Percentiles rank a stretch among this genome's conserved stretches.
phyloP scores from a whole-genome alignment of 345 rosid genomes.

The Hibiscus mutabilis region DNA sequence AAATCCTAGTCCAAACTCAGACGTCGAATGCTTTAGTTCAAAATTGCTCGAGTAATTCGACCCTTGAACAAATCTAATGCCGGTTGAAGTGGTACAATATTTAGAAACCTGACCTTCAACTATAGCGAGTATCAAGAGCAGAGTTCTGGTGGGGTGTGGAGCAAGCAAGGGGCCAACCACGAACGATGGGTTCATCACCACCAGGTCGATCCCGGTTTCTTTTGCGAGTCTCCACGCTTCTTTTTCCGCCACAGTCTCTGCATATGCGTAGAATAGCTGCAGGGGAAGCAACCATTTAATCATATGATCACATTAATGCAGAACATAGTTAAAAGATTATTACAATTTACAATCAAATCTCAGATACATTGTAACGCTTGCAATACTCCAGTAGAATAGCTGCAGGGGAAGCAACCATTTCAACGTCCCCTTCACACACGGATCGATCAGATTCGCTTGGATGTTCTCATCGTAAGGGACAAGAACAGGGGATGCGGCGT shows the following conservation, averaged over 20 bases:
- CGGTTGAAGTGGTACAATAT: neutral
- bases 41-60: no score
- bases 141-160: conserved; percentile 75
- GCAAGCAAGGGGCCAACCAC: conserved; percentile 83
- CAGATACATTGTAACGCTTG: conserved; percentile 47
- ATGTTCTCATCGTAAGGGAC: conserved; percentile 55
- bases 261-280: conserved; percentile 86
- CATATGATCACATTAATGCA: neutral
- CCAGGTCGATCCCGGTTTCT: conserved; percentile 60
- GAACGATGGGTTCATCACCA: conserved; percentile 77
- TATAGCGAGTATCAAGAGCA: conserved; percentile 41
- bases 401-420: no score
- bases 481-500: conserved; percentile 69
- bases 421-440: conserved; percentile 64
- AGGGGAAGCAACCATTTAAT: neutral
- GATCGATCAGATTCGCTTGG: conserved; percentile 51
- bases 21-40: no score
- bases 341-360: neutral
- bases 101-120: conserved; percentile 45
- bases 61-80: no score
- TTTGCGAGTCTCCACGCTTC: conserved; percentile 83
- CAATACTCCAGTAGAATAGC: no score
- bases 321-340: no score
- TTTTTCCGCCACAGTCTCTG: conserved; percentile 66
- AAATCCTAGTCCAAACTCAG: no score